phyloP scores from a whole-genome alignment of 169 alveolate species.

The Plasmodium cynomolgi region DNA sequence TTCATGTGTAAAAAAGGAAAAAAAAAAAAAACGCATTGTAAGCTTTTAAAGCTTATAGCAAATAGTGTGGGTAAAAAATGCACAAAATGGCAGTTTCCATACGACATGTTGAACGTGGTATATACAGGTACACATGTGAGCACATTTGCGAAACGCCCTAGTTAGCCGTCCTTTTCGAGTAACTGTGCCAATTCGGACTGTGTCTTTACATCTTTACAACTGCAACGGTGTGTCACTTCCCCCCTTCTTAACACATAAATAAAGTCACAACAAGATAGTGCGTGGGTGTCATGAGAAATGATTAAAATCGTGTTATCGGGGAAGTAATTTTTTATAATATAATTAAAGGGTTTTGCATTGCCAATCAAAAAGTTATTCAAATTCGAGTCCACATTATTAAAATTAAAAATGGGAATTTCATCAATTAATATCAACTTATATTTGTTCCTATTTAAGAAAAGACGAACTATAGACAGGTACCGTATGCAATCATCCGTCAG shows the following conservation, averaged over 20 bases:
- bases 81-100: background rate
- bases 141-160: background rate
- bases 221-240: constrained; percentile 53
- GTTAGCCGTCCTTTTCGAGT: constrained; percentile 16
- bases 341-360: constrained; percentile 46
- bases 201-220: constrained; percentile 30
- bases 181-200: constrained; percentile 42
- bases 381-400: background rate
- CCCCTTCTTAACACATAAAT: constrained; percentile 79
- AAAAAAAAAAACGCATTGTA: background rate
- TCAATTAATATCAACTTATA: constrained; percentile 85
- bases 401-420: constrained; percentile 84
- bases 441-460: constrained; percentile 79
- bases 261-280: constrained; percentile 77
- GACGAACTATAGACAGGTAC: constrained; percentile 81
- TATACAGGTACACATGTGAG: background rate
- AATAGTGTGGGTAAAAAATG: background rate
- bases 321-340: constrained; percentile 74
- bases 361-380: constrained; percentile 7
- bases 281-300: constrained; percentile 78
- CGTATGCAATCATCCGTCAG: constrained; percentile 79
- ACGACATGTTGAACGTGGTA: no score
- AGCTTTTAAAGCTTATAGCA: background rate
- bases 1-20: background rate
- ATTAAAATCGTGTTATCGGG: constrained; percentile 78